These are phyloP conservation scores for Shiraia sp. DNA, from an alignment of 2,329 filamentous ascomycete species.

Conservation along the genomic window DNA sequence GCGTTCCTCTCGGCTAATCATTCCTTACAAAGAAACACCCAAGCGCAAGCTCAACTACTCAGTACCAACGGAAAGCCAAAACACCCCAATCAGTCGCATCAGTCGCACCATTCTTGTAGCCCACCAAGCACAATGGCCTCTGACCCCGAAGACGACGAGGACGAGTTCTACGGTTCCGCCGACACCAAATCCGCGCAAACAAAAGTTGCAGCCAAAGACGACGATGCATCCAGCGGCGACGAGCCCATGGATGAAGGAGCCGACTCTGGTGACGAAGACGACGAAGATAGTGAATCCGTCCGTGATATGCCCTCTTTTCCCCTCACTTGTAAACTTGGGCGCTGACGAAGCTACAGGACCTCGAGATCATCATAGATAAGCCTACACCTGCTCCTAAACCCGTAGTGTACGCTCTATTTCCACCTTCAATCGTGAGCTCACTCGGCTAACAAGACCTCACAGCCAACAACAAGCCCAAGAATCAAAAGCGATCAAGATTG, in stretches of 20 bases:
- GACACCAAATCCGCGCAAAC: conserved; percentile 27
- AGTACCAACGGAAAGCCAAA: conserved; percentile 1
- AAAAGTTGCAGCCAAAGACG: conserved; percentile 30
- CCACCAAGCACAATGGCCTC: conserved; percentile 50
- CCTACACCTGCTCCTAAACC: conserved; percentile 47
- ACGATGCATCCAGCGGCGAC: conserved; percentile 42
- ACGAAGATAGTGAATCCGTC: conserved; percentile 52
- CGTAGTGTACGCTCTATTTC: conserved; percentile 31
- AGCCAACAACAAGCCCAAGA: conserved; percentile 31
- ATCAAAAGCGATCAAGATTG: conserved; percentile 45
- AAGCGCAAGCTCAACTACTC: conserved; percentile 10
- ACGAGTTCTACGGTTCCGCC: conserved; percentile 54
- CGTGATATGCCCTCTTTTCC: conserved; percentile 5
- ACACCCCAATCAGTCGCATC: neutral
- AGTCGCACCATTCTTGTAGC: neutral
- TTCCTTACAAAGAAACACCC: conserved; percentile 12
- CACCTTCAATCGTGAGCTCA: neutral
- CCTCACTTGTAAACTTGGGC: neutral
- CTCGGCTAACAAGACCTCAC: conserved; percentile 20
- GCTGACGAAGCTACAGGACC: conserved; percentile 47
- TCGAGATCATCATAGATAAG: conserved; percentile 58
- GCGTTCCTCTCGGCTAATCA: conserved; percentile 26
- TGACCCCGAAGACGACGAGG: conserved; percentile 57
- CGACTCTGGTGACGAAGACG: conserved; percentile 51
- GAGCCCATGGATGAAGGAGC: conserved; percentile 52